Evolutionary conservation across 805 yeast species (phyloP).

Genomic region (Candida maris): DNA sequence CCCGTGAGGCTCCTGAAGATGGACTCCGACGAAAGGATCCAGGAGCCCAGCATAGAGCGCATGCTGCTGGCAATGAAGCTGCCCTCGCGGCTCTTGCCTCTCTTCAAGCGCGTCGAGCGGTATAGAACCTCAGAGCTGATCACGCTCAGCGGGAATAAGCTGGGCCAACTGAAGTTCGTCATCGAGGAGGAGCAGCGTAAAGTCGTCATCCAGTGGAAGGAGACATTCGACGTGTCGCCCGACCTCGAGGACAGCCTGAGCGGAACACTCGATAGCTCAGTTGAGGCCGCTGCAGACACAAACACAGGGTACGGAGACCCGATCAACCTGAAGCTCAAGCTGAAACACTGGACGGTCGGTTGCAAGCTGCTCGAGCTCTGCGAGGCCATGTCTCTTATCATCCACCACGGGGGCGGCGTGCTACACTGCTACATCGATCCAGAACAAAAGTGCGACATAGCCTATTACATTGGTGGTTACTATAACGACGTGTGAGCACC

Average conservation of each 20-base stretch:
- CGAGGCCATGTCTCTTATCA: constrained; percentile 55
- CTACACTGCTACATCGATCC: constrained; percentile 67
- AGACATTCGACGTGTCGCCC: constrained; percentile 41
- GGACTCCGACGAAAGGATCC: constrained; percentile 47
- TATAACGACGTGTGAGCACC: constrained; percentile 10
- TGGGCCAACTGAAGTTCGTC: constrained; percentile 49
- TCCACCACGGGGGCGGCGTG: constrained; percentile 50
- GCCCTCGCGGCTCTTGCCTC: constrained; percentile 45
- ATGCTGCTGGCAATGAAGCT: constrained; percentile 55
- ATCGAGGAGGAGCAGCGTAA: constrained; percentile 53
- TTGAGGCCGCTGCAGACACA: constrained; percentile 12
- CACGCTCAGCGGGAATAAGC: constrained; percentile 45
- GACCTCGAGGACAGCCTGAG: constrained; percentile 19
- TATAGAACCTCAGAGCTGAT: constrained; percentile 52
- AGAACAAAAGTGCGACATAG: constrained; percentile 58
- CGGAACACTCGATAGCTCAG: constrained; percentile 12
- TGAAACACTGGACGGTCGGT: constrained; percentile 68
- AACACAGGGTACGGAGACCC: constrained; percentile 25
- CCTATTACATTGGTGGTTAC: constrained; percentile 52
- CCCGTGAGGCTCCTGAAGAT: constrained; percentile 63
- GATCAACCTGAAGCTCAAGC: constrained; percentile 46
- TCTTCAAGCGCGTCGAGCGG: constrained; percentile 63
- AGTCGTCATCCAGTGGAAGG: constrained; percentile 60
- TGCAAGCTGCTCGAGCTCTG: constrained; percentile 58
- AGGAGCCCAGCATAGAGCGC: constrained; percentile 60